These are phyloP conservation scores for Aurantiochytrium sp. DNA, from an alignment of 108 stramenopile species.

Conservation along the genomic window DNA sequence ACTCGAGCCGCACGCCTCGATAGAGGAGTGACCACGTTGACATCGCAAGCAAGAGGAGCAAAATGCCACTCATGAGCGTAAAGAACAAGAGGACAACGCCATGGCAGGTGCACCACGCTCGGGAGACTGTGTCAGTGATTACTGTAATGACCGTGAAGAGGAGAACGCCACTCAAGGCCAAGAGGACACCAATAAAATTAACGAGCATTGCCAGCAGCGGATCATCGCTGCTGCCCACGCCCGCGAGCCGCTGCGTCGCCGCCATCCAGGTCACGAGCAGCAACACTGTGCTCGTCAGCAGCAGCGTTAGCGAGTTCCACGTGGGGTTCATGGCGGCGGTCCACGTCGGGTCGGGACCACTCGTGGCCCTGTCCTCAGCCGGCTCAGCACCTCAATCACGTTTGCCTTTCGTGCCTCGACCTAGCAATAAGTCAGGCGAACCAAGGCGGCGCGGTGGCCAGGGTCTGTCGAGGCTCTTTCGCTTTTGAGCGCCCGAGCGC, in stretches of 20 bases:
- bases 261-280: slow-evolving; percentile 7
- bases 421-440: too few species aligned
- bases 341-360: too few species aligned
- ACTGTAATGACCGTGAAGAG: background rate
- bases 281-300: background rate
- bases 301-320: background rate
- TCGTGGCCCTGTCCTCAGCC: too few species aligned
- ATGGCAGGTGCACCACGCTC: background rate
- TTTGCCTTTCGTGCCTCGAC: too few species aligned
- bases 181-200: background rate
- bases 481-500: too few species aligned
- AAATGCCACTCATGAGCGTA: background rate
- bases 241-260: background rate
- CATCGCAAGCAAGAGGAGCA: background rate
- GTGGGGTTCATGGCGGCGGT: background rate
- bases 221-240: background rate
- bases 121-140: background rate
- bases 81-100: background rate
- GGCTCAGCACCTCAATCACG: too few species aligned
- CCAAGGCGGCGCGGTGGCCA: too few species aligned
- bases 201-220: background rate
- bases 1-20: background rate
- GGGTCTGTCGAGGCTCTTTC: too few species aligned
- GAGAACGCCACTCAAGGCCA: background rate
- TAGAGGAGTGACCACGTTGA: background rate